Percentiles rank a stretch among this genome's conserved stretches.
phyloP scores from a whole-genome alignment of 2,329 filamentous ascomycete genomes.

The Dactylellina cionopaga region DNA sequence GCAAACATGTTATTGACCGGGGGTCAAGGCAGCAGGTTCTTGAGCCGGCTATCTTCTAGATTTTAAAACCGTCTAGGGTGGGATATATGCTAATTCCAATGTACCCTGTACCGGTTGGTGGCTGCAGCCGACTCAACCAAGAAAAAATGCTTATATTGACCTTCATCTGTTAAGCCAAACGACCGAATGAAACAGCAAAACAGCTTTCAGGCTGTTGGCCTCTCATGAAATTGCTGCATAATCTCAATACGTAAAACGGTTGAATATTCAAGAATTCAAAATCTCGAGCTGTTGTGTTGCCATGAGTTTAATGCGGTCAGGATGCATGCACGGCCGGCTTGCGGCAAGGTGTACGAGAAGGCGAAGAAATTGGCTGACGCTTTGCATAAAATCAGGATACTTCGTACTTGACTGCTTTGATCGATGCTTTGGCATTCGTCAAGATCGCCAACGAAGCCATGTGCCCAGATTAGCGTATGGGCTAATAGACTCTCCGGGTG shows the following conservation, averaged over 20 bases:
- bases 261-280: too few relatives aligned
- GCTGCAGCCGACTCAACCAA: slow-evolving; percentile 37
- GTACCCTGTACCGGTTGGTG: slow-evolving; percentile 36
- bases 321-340: slow-evolving; percentile 12
- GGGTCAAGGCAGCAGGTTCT: slow-evolving; percentile 13
- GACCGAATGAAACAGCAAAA: not conserved
- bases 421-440: slow-evolving; percentile 33
- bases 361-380: slow-evolving; percentile 36
- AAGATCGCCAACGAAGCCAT: slow-evolving; percentile 48
- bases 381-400: slow-evolving; percentile 7
- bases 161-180: slow-evolving; percentile 2
- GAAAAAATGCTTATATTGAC: slow-evolving; percentile 52
- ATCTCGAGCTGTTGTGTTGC: too few relatives aligned
- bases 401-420: slow-evolving; percentile 6
- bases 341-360: slow-evolving; percentile 15
- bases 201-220: not conserved
- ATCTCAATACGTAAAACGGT: too few relatives aligned
- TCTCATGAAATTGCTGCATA: not conserved
- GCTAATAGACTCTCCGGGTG: slow-evolving; percentile 20
- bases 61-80: slow-evolving; percentile 34
- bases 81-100: slow-evolving; percentile 39
- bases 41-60: slow-evolving; percentile 33
- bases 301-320: not conserved
- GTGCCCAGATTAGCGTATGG: slow-evolving; percentile 24
- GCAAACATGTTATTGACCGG: slow-evolving; percentile 7